Base-by-base conservation (phyloP, 106 monocot species). In the Acorus calamus region DNA sequence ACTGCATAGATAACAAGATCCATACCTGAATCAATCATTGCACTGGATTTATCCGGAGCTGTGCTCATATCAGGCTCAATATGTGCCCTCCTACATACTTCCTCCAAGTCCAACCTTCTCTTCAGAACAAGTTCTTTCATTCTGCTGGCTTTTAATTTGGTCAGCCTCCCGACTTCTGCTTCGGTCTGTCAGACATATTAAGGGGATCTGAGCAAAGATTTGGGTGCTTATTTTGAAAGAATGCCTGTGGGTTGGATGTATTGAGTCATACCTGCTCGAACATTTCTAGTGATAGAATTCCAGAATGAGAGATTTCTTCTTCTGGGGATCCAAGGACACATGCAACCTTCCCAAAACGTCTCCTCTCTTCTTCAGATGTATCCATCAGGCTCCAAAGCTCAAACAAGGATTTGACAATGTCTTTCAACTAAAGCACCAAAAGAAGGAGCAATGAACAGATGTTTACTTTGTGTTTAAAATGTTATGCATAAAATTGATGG, bases 311-410 rank as follows among this genome's bases (percentile, higher is more conserved):
- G 55, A 91, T 73, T 3, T 76, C 78, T 41, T 79, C 53, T 45
- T 83, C 84, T 2, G 78, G 61, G 47, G 74, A 82, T 63, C 66
- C 70, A 71, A 78, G 57, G 44, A 87, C 70, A 51, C 67, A 72
- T 46, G 70, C 70, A 14, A 91, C 57, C 66, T 69, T 90, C 65
- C 67, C 76, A 59, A 90, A 96, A 53, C 55, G 73, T 42, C 53
- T 57, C 52, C 71, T 81, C 59, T 91, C 87, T 74, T 83, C 82
- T 66, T 83, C 78, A 50, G 84, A 69, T 46, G 91, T 83, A 59
- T 87, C 90, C 94, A 94, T 87, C 50, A 96, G 60, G 28, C 85
- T 90, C 96, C 96, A 96, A 6, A 96, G 83, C 55, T 87, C 71
- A 41, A 76, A 68, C 11, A 96, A 66, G 7, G 73, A 73, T 59